These are phyloP conservation scores for Andalucia godoyi DNA, from an alignment of 78 protist species.

Conservation along the genomic window DNA sequence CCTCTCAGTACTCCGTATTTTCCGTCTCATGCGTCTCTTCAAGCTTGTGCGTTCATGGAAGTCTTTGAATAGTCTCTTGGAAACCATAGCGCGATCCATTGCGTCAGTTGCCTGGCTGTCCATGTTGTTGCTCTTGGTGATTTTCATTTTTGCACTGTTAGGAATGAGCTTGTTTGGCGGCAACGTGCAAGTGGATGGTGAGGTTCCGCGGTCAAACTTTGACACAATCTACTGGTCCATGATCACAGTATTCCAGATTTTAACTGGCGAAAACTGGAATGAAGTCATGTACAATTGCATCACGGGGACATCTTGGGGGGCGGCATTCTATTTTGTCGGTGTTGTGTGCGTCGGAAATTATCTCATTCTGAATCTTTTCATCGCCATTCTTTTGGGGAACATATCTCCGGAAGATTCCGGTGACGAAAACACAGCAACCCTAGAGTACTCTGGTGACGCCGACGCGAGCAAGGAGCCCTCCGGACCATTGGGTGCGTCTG, in stretches of 20 bases:
- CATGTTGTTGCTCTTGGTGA: constrained; percentile 1
- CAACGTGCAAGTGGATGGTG: not conserved
- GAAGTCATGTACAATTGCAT: not conserved
- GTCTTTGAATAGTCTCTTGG: not conserved
- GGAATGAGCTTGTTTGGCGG: constrained; percentile 46
- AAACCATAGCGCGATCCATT: not conserved
- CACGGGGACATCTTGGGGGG: not conserved
- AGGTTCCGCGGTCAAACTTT: constrained; percentile 2
- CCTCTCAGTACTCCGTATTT: not conserved
- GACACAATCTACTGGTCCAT: not conserved
- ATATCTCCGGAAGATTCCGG: too few species aligned
- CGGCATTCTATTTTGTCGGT: constrained; percentile 7
- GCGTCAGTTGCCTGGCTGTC: not conserved
- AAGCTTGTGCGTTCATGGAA: not conserved
- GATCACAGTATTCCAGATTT: constrained; percentile 23
- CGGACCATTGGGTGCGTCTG: not conserved
- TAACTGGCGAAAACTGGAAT: constrained; percentile 37
- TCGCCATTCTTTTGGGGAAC: constrained; percentile 33
- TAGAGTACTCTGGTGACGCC: too few species aligned
- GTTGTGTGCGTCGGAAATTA: constrained; percentile 17
- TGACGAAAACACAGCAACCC: too few species aligned
- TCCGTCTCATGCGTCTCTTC: constrained; percentile 4
- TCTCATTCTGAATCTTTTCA: constrained; percentile 46
- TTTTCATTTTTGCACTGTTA: constrained; percentile 21
- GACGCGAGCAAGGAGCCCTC: not conserved